Evolutionary conservation across 2,329 filamentous ascomycete species (phyloP).

Genomic region (Fusarium setosum): DNA sequence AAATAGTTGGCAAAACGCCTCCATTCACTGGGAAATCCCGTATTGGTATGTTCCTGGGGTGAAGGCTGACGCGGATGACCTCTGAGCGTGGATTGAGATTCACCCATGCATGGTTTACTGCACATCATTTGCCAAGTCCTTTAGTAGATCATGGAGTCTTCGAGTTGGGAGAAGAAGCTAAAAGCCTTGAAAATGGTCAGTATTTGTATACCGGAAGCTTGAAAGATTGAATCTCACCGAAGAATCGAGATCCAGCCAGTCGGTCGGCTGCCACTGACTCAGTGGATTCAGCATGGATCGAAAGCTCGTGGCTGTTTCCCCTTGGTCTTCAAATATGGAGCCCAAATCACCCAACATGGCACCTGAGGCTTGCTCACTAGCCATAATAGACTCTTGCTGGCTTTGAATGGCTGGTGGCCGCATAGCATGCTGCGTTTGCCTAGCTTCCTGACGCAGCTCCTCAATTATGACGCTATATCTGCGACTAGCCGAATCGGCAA

Average conservation of each 20-base stretch:
- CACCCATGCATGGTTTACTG: too few species aligned
- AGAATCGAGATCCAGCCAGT: conserved; percentile 2
- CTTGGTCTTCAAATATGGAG: background rate
- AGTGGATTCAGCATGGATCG: conserved; percentile 3
- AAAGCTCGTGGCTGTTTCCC: background rate
- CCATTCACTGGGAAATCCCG: too few species aligned
- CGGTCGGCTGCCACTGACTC: conserved; percentile 6
- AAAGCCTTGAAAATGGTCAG: background rate
- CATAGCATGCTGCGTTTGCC: background rate
- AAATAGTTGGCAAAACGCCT: too few species aligned
- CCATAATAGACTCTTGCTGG: background rate
- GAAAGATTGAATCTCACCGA: background rate
- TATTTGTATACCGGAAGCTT: too few species aligned
- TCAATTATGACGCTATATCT: conserved; percentile 65
- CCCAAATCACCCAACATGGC: background rate
- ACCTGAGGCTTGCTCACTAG: background rate
- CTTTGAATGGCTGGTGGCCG: background rate
- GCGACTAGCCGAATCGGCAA: conserved; percentile 55
- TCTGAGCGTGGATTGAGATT: too few species aligned
- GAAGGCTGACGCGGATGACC: too few species aligned
- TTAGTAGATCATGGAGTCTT: conserved; percentile 2
- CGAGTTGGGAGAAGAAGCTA: background rate
- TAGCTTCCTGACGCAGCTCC: conserved; percentile 52
- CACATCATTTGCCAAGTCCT: background rate
- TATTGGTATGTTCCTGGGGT: too few species aligned